Evolutionary conservation across 1,284 basidiomycete species (phyloP), one percentile per base, ranked within the genome.

Genomic region (Jaminaea rosea): DNA sequence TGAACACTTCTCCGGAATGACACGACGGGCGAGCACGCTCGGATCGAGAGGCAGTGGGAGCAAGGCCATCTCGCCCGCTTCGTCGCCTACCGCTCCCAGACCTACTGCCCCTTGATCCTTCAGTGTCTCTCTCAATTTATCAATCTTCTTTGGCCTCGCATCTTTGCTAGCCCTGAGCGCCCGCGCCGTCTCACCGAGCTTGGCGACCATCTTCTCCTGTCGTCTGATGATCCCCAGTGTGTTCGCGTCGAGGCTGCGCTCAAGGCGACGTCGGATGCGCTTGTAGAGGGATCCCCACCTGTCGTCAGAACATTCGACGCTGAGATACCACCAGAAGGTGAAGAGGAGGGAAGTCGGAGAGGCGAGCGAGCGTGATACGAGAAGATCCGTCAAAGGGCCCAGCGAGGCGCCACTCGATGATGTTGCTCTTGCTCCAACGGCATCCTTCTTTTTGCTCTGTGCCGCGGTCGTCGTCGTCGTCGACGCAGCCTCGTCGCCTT

Each of bases 251-350:
- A 89, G 85, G 2, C 39, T 23, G 5, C 23, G 17, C 39, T 42
- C 39, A 70, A 90, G 97, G 54, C 84, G 85, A 75, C 82, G 87
- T 9, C 88, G 87, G 1, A 98, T 88, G 46, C 85, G 81, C 1
- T 84, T 86, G 69, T 91, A 99, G 84, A 97, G 88, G 77, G 88
- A 88, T 2, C 88, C 88, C 69, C 87, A 83, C 24, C 83, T 77
- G 48, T 84, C 83, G 70, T 91, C 88, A 24, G 83, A 76, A 42
- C 86, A 85, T 75, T 98, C 94, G 2, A 98, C 93, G 80, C 89
- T 88, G 49, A 98, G 82, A 67, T 98, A 99, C 94, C 94, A 98
- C 72, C 94, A 87, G 55, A 98, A 80, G 26, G 87, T 82, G 67
- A 96, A 97, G 3, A 42, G 19, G 39, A 42, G 39, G 39, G 39